These are phyloP conservation scores for Zygosaccharomyces lentus DNA, from an alignment of 805 yeast species.

Conservation along the genomic window DNA sequence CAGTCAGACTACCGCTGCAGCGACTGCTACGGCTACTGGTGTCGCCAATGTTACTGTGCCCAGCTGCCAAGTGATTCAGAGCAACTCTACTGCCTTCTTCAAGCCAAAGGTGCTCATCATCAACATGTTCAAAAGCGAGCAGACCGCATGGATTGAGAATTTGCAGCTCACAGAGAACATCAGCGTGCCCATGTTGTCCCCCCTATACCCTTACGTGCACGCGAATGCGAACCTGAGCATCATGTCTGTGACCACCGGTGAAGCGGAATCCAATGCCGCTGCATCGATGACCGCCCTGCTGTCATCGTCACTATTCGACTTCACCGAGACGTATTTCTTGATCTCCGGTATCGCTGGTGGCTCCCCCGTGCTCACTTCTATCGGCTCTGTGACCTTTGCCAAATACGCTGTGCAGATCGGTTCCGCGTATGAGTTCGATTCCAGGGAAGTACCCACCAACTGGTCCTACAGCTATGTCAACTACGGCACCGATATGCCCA, in stretches of 20 bases:
- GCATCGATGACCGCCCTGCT: slow-evolving; percentile 51
- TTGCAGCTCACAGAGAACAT: slow-evolving; percentile 49
- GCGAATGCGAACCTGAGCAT: slow-evolving; percentile 50
- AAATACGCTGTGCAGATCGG: slow-evolving; percentile 59
- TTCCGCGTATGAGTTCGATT: slow-evolving; percentile 54
- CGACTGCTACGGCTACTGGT: slow-evolving; percentile 4
- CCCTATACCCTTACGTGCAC: slow-evolving; percentile 52
- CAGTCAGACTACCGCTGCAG: neutral
- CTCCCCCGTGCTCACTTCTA: slow-evolving; percentile 50
- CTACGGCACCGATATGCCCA: slow-evolving; percentile 48
- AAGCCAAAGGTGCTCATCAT: slow-evolving; percentile 54
- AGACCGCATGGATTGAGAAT: slow-evolving; percentile 48
- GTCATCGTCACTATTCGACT: slow-evolving; percentile 51
- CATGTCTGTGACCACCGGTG: slow-evolving; percentile 65
- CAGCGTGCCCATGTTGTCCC: slow-evolving; percentile 63
- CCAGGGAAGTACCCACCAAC: slow-evolving; percentile 45
- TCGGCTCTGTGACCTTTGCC: slow-evolving; percentile 59
- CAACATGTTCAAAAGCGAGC: slow-evolving; percentile 52
- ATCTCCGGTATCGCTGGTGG: slow-evolving; percentile 67
- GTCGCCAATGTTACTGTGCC: neutral
- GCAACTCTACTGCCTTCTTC: slow-evolving; percentile 6
- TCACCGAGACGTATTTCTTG: slow-evolving; percentile 55
- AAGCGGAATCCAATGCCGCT: slow-evolving; percentile 66
- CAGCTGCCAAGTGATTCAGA: neutral
- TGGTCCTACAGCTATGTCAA: slow-evolving; percentile 62